Evolutionary conservation across 2,329 filamentous ascomycete species (phyloP).

Genomic region (Mycocentrospora acerina): DNA sequence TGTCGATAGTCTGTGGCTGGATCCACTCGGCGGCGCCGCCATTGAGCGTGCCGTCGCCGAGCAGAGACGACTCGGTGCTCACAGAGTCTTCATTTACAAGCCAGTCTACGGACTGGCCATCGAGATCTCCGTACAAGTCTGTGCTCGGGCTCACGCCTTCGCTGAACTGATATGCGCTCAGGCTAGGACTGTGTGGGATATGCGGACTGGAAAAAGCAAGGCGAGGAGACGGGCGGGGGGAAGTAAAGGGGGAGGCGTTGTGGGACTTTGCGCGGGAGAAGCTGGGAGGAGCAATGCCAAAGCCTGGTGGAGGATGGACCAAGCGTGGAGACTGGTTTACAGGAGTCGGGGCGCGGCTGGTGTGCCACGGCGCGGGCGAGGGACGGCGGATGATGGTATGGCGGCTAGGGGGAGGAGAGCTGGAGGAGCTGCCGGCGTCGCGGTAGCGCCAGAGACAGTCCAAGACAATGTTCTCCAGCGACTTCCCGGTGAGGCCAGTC

Average conservation of each 20-base stretch:
- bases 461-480: constrained; percentile 85
- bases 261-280: constrained; percentile 73
- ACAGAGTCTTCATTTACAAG: constrained; percentile 84
- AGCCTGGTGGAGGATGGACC: constrained; percentile 78
- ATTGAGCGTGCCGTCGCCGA: constrained; percentile 70
- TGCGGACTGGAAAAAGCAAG: constrained; percentile 85
- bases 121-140: constrained; percentile 87
- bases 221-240: constrained; percentile 87
- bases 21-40: constrained; percentile 80
- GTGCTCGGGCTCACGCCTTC: constrained; percentile 71
- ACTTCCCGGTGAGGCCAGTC: constrained; percentile 71
- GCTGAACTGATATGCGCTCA: constrained; percentile 95
- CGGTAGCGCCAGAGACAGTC: constrained; percentile 88
- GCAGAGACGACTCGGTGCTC: constrained; percentile 73
- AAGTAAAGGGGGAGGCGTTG: constrained; percentile 86
- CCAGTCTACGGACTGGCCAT: constrained; percentile 96
- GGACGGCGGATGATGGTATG: constrained; percentile 87
- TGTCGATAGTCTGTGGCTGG: constrained; percentile 71
- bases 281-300: constrained; percentile 68
- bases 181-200: constrained; percentile 89
- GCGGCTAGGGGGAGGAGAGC: constrained; percentile 81
- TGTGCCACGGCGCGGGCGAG: constrained; percentile 92
- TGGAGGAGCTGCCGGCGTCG: constrained; percentile 60
- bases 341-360: constrained; percentile 72
- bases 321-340: constrained; percentile 79